A percentile compares a stretch with the other conserved stretches of the same genome.
Evolutionary conservation across 371 early-diverging fungal species (phyloP).

Genomic region (Mucor ambiguus): DNA sequence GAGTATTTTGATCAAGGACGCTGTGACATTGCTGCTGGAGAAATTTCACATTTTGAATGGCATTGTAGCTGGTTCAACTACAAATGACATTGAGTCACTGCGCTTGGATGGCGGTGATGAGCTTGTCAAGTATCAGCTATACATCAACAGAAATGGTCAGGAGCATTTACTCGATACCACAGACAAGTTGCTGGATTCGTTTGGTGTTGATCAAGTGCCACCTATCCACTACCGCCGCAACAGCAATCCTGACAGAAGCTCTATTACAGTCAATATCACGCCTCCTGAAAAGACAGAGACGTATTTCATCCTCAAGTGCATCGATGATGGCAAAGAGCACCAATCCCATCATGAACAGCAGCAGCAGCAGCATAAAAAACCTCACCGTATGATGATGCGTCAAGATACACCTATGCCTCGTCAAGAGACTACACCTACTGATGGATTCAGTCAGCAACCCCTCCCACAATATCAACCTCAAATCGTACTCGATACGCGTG

Average conservation of each 20-base stretch:
- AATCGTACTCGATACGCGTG: slow-evolving; percentile 6
- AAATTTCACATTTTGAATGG: slow-evolving; percentile 56
- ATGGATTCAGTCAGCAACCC: slow-evolving; percentile 12
- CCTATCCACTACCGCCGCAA: slow-evolving; percentile 39
- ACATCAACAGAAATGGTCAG: slow-evolving; percentile 27
- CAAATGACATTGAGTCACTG: slow-evolving; percentile 30
- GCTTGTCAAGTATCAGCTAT: slow-evolving; percentile 34
- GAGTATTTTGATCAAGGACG: slow-evolving; percentile 39
- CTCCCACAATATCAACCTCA: slow-evolving; percentile 19
- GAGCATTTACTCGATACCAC: slow-evolving; percentile 13
- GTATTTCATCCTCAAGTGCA: slow-evolving; percentile 40
- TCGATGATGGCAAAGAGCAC: slow-evolving; percentile 1
- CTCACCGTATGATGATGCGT: slow-evolving; percentile 41
- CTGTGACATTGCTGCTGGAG: slow-evolving; percentile 38
- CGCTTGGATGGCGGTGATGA: slow-evolving; percentile 33
- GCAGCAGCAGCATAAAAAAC: slow-evolving; percentile 16
- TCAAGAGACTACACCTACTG: slow-evolving; percentile 19
- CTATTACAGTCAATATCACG: slow-evolving; percentile 41
- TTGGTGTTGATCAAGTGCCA: slow-evolving; percentile 39
- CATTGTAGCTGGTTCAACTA: slow-evolving; percentile 35
- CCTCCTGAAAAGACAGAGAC: slow-evolving; percentile 46
- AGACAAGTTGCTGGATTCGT: slow-evolving; percentile 36
- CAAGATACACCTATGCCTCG: slow-evolving; percentile 50
- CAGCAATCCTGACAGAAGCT: slow-evolving; percentile 47
- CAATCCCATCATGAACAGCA: background rate